A percentile compares a stretch with the other conserved stretches of the same genome.
Conservation (phyloP, 805 yeast species). For the Ogataea zsoltii region DNA sequence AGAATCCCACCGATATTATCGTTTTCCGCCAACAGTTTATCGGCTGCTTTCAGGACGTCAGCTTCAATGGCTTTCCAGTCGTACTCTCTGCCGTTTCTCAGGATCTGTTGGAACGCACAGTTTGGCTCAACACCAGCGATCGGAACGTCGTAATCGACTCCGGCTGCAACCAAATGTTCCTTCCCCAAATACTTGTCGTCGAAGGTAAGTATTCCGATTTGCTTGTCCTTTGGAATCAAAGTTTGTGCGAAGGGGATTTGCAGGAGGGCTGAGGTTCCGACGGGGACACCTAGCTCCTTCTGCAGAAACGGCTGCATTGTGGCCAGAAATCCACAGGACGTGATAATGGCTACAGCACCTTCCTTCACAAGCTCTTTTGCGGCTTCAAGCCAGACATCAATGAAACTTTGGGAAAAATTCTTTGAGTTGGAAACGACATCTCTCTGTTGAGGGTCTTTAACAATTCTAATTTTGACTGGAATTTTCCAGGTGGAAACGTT, state of each 20-base stretch:
- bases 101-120: slow-evolving; percentile 27
- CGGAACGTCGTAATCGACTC: slow-evolving; percentile 25
- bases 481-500: slow-evolving; percentile 26
- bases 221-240: slow-evolving; percentile 20
- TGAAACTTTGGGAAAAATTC: slow-evolving; percentile 22
- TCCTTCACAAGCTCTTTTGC: slow-evolving; percentile 25
- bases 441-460: slow-evolving; percentile 23
- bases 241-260: slow-evolving; percentile 31
- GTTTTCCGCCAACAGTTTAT: slow-evolving; percentile 18
- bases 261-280: slow-evolving; percentile 32
- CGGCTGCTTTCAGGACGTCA: slow-evolving; percentile 28
- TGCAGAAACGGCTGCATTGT: slow-evolving; percentile 29
- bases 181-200: slow-evolving; percentile 26
- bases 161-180: slow-evolving; percentile 31
- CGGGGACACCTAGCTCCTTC: slow-evolving; percentile 27
- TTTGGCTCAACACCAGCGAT: slow-evolving; percentile 24
- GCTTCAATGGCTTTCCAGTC: slow-evolving; percentile 25
- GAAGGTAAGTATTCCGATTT: slow-evolving; percentile 33
- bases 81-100: slow-evolving; percentile 27
- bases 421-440: slow-evolving; percentile 25
- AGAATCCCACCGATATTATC: slow-evolving; percentile 30
- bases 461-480: slow-evolving; percentile 26
- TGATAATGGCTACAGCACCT: slow-evolving; percentile 36
- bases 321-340: slow-evolving; percentile 37
- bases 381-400: slow-evolving; percentile 31